Conservation (phyloP, 1,284 basidiomycete genomes). For the Rhizoctonia solani region DNA sequence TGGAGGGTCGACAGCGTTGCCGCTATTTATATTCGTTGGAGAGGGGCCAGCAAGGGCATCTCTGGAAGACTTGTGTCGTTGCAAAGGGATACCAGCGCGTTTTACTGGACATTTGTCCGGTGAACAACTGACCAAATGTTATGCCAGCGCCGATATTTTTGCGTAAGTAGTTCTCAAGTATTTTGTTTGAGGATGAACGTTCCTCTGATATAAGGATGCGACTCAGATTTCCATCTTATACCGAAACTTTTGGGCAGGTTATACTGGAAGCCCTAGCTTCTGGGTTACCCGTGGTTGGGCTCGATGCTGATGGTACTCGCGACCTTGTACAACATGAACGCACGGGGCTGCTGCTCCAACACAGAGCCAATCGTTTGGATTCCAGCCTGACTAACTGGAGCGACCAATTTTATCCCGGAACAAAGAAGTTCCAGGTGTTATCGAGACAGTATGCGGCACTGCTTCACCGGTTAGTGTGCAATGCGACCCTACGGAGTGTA, state of each 20-base stretch:
- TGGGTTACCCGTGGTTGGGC: slow-evolving; percentile 58
- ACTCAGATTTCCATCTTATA: slow-evolving; percentile 39
- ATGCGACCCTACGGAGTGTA: slow-evolving; percentile 45
- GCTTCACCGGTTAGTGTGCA: slow-evolving; percentile 46
- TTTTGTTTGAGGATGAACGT: slow-evolving; percentile 31
- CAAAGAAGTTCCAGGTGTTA: slow-evolving; percentile 8
- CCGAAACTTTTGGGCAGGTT: slow-evolving; percentile 59
- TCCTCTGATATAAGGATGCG: slow-evolving; percentile 35
- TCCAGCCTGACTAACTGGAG: neutral
- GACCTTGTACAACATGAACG: slow-evolving; percentile 54
- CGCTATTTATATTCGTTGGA: slow-evolving; percentile 58
- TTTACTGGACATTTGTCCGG: slow-evolving; percentile 56
- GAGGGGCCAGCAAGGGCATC: slow-evolving; percentile 56
- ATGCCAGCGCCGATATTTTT: slow-evolving; percentile 58
- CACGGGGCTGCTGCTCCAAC: slow-evolving; percentile 51
- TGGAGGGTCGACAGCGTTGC: slow-evolving; percentile 41
- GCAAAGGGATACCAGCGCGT: slow-evolving; percentile 50
- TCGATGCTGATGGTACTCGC: slow-evolving; percentile 59
- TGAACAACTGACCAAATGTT: slow-evolving; percentile 50
- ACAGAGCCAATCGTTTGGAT: slow-evolving; percentile 22
- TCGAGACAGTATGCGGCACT: slow-evolving; percentile 50
- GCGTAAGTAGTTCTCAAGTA: slow-evolving; percentile 46
- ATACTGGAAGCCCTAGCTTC: slow-evolving; percentile 58
- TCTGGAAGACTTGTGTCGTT: slow-evolving; percentile 51
- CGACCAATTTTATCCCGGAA: slow-evolving; percentile 13